These are phyloP conservation scores for Inonotus obliquus DNA, from an alignment of 1,284 basidiomycete genomes.

Conservation along the genomic window DNA sequence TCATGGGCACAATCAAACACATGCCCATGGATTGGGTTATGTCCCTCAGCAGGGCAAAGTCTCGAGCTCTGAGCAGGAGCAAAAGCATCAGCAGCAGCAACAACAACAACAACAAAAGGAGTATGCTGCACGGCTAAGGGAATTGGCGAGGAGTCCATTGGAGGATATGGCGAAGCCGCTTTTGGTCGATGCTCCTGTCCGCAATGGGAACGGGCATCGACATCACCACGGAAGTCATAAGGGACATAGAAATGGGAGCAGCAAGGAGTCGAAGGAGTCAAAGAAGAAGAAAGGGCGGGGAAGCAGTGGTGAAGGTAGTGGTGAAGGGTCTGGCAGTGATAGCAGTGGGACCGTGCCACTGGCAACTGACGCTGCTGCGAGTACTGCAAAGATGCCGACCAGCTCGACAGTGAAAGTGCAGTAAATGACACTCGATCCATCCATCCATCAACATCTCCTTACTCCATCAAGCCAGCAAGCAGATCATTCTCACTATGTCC, in stretches of 20 bases:
- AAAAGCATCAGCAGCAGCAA: too few relatives aligned
- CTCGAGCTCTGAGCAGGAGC: background rate
- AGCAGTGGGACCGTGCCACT: background rate
- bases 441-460: background rate
- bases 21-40: background rate
- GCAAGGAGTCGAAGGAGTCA: constrained; percentile 11
- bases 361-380: background rate
- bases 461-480: background rate
- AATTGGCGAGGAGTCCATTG: constrained; percentile 7
- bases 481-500: background rate
- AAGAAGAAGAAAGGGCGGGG: constrained; percentile 6
- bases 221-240: background rate
- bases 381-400: background rate
- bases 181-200: background rate
- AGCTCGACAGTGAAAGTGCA: background rate
- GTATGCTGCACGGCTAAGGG: constrained; percentile 4
- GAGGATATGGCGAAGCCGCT: constrained; percentile 16
- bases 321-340: background rate
- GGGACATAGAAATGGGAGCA: background rate
- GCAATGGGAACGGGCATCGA: background rate
- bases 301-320: background rate
- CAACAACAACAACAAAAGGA: background rate
- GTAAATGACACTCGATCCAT: background rate
- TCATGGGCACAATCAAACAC: background rate
- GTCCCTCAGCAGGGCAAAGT: background rate